Conservation (phyloP, 2,329 filamentous ascomycete species). For the Thielaviopsis musarum region DNA sequence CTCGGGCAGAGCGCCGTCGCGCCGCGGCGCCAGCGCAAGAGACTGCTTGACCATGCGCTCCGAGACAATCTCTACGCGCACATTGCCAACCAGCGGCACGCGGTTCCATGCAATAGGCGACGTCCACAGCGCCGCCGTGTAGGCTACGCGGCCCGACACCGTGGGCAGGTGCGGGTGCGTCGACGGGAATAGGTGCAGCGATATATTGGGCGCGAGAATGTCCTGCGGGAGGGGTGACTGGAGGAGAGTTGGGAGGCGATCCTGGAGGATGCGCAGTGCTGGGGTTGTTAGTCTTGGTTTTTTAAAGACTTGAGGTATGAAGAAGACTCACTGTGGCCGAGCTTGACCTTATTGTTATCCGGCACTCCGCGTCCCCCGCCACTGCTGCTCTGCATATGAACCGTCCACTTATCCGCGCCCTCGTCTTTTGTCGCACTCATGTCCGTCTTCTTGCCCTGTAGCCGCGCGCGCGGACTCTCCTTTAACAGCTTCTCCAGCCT, state of each 20-base stretch:
- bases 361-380: conserved; percentile 14
- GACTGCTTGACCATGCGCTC: conserved; percentile 65
- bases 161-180: conserved; percentile 79
- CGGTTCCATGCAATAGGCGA: conserved; percentile 92
- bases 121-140: conserved; percentile 88
- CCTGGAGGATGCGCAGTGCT: conserved; percentile 50
- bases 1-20: conserved; percentile 45
- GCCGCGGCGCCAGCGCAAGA: conserved; percentile 28
- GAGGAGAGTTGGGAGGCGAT: conserved; percentile 48
- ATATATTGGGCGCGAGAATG: conserved; percentile 59
- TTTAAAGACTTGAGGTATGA: not conserved
- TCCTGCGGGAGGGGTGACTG: conserved; percentile 54
- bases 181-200: conserved; percentile 52
- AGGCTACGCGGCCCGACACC: conserved; percentile 81
- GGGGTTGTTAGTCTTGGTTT: not conserved
- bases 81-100: conserved; percentile 78
- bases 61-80: conserved; percentile 70
- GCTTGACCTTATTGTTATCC: conserved; percentile 43
- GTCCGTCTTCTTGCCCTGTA: conserved; percentile 1
- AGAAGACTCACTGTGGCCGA: conserved; percentile 39
- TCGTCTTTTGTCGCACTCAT: not conserved
- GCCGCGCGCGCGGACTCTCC: not conserved
- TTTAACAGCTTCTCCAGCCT: conserved; percentile 5
- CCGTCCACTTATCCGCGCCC: not conserved
- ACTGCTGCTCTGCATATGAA: not conserved